Evolutionary conservation across 805 yeast genomes (phyloP).

Genomic region (Nakazawaea peltata): DNA sequence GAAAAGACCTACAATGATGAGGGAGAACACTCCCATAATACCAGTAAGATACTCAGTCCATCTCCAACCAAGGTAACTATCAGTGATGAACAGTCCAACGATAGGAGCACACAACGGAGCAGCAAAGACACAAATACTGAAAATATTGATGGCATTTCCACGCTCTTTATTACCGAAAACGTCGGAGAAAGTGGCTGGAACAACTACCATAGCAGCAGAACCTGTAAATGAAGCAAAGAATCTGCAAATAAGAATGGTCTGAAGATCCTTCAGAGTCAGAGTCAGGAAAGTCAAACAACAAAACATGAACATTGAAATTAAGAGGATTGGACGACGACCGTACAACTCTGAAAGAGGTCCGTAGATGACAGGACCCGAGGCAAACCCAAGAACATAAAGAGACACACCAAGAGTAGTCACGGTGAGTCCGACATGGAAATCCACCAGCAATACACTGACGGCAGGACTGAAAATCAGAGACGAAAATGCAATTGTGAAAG

Average conservation of each 20-base stretch:
- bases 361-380: constrained; percentile 60
- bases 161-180: constrained; percentile 59
- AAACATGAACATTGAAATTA: constrained; percentile 51
- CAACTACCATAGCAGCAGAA: constrained; percentile 77
- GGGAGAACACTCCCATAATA: constrained; percentile 55
- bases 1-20: constrained; percentile 33
- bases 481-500: constrained; percentile 54
- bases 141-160: constrained; percentile 70
- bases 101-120: constrained; percentile 78
- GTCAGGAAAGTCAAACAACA: constrained; percentile 71
- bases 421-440: constrained; percentile 36
- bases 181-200: constrained; percentile 79
- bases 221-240: constrained; percentile 72
- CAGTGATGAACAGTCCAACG: constrained; percentile 65
- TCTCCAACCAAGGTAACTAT: constrained; percentile 55
- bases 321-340: constrained; percentile 58
- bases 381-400: constrained; percentile 60
- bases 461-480: constrained; percentile 71
- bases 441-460: constrained; percentile 66
- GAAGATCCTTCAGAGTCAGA: constrained; percentile 54
- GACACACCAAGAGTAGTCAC: constrained; percentile 54
- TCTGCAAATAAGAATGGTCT: constrained; percentile 56
- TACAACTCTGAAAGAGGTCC: constrained; percentile 68
- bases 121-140: constrained; percentile 69
- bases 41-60: constrained; percentile 69